A percentile compares a stretch with the other conserved stretches of the same genome.
Evolutionary conservation across 352 stramenopile species (phyloP).

Genomic region (Phytophthora citricola): DNA sequence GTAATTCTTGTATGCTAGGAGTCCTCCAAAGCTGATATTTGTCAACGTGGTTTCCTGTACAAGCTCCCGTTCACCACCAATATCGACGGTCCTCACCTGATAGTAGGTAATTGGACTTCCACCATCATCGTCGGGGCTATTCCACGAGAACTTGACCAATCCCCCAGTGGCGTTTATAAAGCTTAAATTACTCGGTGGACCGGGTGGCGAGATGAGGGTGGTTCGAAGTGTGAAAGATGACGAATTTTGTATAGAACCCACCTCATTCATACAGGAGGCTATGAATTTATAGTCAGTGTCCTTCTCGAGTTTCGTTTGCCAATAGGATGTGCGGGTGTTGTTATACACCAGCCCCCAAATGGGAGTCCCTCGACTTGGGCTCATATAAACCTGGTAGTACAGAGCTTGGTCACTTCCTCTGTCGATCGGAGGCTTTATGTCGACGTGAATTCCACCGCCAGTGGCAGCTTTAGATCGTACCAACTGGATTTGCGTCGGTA

Average conservation of each 20-base stretch:
- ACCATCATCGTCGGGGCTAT: constrained; percentile 56
- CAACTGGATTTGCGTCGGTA: constrained; percentile 27
- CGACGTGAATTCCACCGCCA: constrained; percentile 56
- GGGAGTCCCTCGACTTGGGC: constrained; percentile 10
- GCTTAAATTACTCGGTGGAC: constrained; percentile 39
- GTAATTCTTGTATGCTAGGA: constrained; percentile 50
- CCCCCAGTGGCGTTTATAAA: constrained; percentile 40
- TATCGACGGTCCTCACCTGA: constrained; percentile 35
- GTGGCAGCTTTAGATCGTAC: constrained; percentile 53
- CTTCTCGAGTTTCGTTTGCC: constrained; percentile 60
- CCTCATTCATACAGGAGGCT: constrained; percentile 50
- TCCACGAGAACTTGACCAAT: constrained; percentile 51
- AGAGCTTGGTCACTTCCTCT: constrained; percentile 39
- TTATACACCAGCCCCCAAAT: constrained; percentile 58
- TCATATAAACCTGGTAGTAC: constrained; percentile 69
- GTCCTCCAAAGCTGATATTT: constrained; percentile 38
- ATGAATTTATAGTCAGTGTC: constrained; percentile 59
- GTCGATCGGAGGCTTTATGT: constrained; percentile 52
- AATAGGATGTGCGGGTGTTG: constrained; percentile 44
- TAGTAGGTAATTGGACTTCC: constrained; percentile 56
- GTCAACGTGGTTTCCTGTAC: constrained; percentile 4
- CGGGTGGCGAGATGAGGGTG: constrained; percentile 56
- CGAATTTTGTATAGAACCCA: constrained; percentile 52
- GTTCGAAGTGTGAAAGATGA: constrained; percentile 39
- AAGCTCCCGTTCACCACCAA: neutral